Conservation (phyloP, 768 basidiomycete species). For the Daedalea quercina region DNA sequence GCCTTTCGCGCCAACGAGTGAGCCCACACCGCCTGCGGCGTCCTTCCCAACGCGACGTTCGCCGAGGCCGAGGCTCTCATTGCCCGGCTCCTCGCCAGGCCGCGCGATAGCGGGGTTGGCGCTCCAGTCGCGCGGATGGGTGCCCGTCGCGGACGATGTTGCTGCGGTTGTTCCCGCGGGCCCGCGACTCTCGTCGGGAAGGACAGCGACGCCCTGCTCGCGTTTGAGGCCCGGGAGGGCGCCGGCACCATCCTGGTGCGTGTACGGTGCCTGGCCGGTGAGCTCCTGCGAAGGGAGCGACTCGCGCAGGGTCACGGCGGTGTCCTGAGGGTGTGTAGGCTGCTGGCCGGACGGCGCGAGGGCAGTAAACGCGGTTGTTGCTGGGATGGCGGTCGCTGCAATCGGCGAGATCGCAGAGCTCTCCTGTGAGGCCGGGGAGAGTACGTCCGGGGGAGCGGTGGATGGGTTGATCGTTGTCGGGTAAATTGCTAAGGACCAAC, state of each 20-base stretch:
- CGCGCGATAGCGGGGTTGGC: neutral
- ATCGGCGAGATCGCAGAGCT: neutral
- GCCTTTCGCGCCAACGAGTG: slow-evolving; percentile 36
- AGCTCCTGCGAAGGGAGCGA: slow-evolving; percentile 14
- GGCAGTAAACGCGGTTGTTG: neutral
- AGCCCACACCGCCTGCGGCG: slow-evolving; percentile 33
- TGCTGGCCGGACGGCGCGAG: neutral
- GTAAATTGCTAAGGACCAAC: slow-evolving; percentile 1
- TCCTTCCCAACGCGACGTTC: slow-evolving; percentile 7
- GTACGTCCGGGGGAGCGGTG: neutral
- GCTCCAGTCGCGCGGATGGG: neutral
- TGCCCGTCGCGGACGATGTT: slow-evolving; percentile 1
- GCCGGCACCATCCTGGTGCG: slow-evolving; percentile 16
- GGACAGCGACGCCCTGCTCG: slow-evolving; percentile 17
- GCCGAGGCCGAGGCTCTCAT: neutral
- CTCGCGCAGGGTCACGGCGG: slow-evolving; percentile 8
- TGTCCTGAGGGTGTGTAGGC: neutral
- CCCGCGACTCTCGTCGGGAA: slow-evolving; percentile 14
- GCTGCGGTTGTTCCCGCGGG: neutral
- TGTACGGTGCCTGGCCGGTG: slow-evolving; percentile 9
- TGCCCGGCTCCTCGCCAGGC: neutral
- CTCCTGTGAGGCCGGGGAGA: neutral
- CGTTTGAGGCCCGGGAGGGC: slow-evolving; percentile 14
- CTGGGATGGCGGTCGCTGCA: neutral
- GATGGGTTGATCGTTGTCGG: neutral